Evolutionary conservation across 169 alveolate species (phyloP), one percentile per base, ranked within the genome.

Genomic region (Toxoplasma gondii): DNA sequence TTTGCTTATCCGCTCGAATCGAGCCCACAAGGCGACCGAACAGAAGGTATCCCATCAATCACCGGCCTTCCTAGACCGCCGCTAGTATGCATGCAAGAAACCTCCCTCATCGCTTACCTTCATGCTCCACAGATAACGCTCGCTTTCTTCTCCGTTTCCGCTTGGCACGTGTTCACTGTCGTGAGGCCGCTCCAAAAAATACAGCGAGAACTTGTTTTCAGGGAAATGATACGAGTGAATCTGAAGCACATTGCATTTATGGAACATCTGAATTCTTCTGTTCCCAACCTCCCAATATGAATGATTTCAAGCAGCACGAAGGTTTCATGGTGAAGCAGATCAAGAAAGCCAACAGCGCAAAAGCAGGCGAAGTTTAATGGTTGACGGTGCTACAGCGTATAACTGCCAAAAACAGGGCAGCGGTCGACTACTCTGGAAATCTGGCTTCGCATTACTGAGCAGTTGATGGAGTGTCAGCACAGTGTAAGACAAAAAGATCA

Each of bases 161-260:
- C 81, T 58, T 43, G 88, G 82, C 1, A 94, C 49, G 45, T 45
- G 84, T 93, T 93, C 96, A 36, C 94, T 97, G 78, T 96, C 97
- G 78, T 94, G 95, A 43, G 96, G 97, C n/a, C 96, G 92, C 94
- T 96, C 97, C 86, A 97, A 53, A 94, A 97, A 97, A 95, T 96
- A 97, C 41, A 97, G 94, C 44, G 98, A 96, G 88, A 97, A 97
- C 80, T 95, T 94, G 82, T 92, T 84, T 88, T 96, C 95, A 9
- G 94, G 92, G 88, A 96, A 96, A 93, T 94, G 95, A 88, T 95
- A 95, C 84, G 95, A 70, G 80, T 92, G 96, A 27, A 91, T 82
- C 94, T 91, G 94, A 78, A 82, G n/a, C 88, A 45, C 58, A 24
- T 27, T 7, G 87, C 53, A 38, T 38, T 78, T 78, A 16, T 78